phyloP scores from a whole-genome alignment of 228 moss, liverwort and hornwort species.

The Sphagnum magellanicum region DNA sequence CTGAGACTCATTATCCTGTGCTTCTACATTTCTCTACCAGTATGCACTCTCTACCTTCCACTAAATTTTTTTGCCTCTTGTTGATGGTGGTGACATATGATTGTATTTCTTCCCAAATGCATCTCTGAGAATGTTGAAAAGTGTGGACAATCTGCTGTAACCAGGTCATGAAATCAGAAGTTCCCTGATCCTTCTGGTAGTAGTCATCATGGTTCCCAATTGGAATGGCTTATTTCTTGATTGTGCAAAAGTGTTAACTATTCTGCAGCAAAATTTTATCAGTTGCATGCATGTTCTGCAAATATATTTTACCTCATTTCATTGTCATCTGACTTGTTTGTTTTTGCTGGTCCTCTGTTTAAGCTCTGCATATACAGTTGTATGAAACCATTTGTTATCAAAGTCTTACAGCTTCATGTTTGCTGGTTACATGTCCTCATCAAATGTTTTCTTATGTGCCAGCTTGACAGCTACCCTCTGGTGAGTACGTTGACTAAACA shows the following conservation, averaged over 20 bases:
- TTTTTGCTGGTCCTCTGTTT: neutral
- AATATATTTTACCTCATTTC: no score
- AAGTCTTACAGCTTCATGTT: no score
- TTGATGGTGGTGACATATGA: neutral
- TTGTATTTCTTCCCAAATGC: neutral
- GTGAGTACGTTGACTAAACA: neutral
- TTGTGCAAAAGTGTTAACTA: neutral
- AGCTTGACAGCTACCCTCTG: neutral
- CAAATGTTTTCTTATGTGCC: neutral
- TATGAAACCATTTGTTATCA: no score
- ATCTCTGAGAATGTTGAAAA: neutral
- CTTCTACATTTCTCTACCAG: constrained; percentile 19
- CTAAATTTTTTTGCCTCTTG: neutral
- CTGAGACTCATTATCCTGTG: constrained; percentile 19
- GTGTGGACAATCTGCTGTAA: neutral
- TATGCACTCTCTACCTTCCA: constrained; percentile 14
- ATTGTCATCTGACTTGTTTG: constrained; percentile 13
- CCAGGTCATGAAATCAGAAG: neutral
- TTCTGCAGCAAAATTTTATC: no score
- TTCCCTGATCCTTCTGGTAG: neutral
- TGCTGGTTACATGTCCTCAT: no score
- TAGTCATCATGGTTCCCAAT: neutral
- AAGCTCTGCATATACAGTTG: no score
- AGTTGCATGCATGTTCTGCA: no score
- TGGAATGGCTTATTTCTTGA: neutral